Evolutionary conservation across 345 rosid genomes (phyloP).

Genomic region (Cardamine chenopodiifolia): DNA sequence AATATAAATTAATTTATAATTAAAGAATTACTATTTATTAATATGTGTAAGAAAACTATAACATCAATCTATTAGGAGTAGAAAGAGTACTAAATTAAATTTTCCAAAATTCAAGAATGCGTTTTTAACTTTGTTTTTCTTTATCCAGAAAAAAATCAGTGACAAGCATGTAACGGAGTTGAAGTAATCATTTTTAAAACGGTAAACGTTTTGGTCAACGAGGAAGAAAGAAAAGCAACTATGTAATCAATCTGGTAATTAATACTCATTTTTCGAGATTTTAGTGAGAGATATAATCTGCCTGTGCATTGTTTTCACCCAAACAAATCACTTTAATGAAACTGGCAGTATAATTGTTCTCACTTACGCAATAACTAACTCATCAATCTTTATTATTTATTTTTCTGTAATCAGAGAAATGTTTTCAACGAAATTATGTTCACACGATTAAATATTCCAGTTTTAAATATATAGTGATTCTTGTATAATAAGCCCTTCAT

Average conservation of each 20-base stretch:
- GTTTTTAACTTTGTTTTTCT: neutral
- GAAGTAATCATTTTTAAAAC: conserved; percentile 32
- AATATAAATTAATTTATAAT: too few relatives aligned
- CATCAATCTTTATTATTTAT: neutral
- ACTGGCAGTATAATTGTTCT: conserved; percentile 38
- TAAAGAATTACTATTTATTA: too few relatives aligned
- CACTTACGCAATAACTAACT: conserved; percentile 33
- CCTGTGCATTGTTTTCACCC: conserved; percentile 44
- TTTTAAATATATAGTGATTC: neutral
- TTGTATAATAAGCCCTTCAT: too few relatives aligned
- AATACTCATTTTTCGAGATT: conserved; percentile 31
- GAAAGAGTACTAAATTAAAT: too few relatives aligned
- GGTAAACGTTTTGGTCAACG: conserved; percentile 34
- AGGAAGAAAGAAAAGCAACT: conserved; percentile 20
- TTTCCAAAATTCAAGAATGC: neutral
- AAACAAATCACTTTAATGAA: conserved; percentile 29
- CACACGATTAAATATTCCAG: neutral
- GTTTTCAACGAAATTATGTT: neutral
- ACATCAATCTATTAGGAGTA: too few relatives aligned
- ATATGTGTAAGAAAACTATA: too few relatives aligned
- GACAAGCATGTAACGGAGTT: conserved; percentile 27
- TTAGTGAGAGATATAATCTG: conserved; percentile 26
- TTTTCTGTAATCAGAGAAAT: neutral
- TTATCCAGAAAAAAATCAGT: neutral
- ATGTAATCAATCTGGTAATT: conserved; percentile 23